Conservation (phyloP, 2,329 filamentous ascomycete genomes). For the Alternaria triticina region DNA sequence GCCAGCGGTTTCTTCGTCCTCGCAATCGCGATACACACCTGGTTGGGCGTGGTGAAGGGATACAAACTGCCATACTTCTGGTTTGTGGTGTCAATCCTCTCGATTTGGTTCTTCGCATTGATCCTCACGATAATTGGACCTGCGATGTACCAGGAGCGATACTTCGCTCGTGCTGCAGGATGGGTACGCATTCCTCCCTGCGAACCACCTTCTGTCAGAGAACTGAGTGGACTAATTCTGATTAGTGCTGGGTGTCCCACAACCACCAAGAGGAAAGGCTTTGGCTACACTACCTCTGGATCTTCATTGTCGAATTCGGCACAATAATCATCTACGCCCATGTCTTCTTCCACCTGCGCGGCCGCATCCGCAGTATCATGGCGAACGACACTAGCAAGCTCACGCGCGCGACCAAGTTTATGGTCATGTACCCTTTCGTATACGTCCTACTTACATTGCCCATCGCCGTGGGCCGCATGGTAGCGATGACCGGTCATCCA, state of each 20-base stretch:
- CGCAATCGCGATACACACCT: conserved; percentile 62
- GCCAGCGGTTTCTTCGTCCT: conserved; percentile 61
- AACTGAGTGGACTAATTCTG: not conserved
- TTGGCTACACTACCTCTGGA: conserved; percentile 62
- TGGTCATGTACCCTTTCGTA: conserved; percentile 68
- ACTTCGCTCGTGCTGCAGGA: conserved; percentile 58
- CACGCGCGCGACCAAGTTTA: conserved; percentile 59
- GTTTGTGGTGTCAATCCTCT: conserved; percentile 54
- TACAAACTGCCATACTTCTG: conserved; percentile 54
- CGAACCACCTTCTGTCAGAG: not conserved
- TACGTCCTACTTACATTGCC: conserved; percentile 72
- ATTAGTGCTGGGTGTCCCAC: conserved; percentile 57
- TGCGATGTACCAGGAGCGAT: conserved; percentile 48
- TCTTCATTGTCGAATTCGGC: conserved; percentile 61
- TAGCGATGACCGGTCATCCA: conserved; percentile 43
- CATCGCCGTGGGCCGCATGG: conserved; percentile 58
- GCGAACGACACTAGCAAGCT: conserved; percentile 45
- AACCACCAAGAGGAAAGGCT: conserved; percentile 54
- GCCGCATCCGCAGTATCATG: conserved; percentile 50
- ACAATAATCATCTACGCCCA: conserved; percentile 57
- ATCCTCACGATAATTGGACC: conserved; percentile 57
- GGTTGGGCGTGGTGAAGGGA: conserved; percentile 56
- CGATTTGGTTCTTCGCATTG: conserved; percentile 55
- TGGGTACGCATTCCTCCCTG: conserved; percentile 37
- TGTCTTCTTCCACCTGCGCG: conserved; percentile 57